phyloP scores from a whole-genome alignment of 148 eudicot species.

The Pouteria glomerata region DNA sequence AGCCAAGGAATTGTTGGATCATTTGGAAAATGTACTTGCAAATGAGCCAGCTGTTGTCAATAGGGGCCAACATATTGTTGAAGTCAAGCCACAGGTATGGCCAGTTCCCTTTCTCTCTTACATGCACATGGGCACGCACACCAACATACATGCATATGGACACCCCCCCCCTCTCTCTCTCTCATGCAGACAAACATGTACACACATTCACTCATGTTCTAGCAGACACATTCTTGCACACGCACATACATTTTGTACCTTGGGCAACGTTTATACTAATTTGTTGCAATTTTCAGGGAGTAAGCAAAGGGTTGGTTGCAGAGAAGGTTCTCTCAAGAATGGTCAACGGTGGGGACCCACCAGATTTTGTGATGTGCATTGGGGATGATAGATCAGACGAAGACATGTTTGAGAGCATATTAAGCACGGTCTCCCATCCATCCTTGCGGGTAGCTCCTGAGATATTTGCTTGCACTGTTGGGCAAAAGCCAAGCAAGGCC shows the following conservation, averaged over 20 bases:
- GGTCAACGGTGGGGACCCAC: constrained; percentile 24
- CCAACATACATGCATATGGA: background rate
- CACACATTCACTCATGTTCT: background rate
- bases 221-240: background rate
- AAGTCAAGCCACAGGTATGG: constrained; percentile 69
- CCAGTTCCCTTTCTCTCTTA: background rate
- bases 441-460: constrained; percentile 30
- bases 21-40: constrained; percentile 63
- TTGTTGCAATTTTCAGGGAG: constrained; percentile 35
- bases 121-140: background rate
- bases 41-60: constrained; percentile 62
- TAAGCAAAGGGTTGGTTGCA: constrained; percentile 59
- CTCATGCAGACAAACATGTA: too few relatives aligned
- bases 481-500: constrained; percentile 83
- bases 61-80: constrained; percentile 64
- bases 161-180: too few relatives aligned
- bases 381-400: constrained; percentile 83
- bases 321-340: constrained; percentile 45
- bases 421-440: constrained; percentile 29
- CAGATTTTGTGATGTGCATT: constrained; percentile 63
- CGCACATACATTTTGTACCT: background rate
- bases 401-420: constrained; percentile 67
- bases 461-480: constrained; percentile 70
- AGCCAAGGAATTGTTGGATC: constrained; percentile 62
- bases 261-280: background rate